Evolutionary conservation across 768 basidiomycete genomes (phyloP).

Genomic region (Collybiopsis luxurians): DNA sequence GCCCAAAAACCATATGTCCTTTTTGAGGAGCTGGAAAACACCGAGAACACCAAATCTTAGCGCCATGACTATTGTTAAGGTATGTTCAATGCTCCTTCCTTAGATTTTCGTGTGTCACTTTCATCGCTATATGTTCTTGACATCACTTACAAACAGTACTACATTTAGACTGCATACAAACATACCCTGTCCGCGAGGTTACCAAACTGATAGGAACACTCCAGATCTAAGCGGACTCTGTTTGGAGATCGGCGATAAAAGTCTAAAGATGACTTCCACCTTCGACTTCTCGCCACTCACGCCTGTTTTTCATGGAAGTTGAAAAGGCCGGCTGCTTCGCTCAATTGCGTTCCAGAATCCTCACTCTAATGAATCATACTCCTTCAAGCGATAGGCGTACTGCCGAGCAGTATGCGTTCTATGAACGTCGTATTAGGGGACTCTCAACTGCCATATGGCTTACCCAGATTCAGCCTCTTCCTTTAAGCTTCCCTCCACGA

Average conservation of each 20-base stretch:
- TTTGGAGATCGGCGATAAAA: neutral
- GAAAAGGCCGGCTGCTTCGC: neutral
- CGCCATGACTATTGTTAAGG: no score
- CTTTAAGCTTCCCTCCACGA: neutral
- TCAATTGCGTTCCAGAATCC: neutral
- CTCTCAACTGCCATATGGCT: slow-evolving; percentile 5
- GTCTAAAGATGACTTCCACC: neutral
- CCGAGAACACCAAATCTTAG: no score
- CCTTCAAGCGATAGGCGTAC: neutral
- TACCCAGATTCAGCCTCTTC: neutral
- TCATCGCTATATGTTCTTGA: no score
- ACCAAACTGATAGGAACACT: neutral
- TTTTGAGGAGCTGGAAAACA: no score
- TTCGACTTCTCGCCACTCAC: neutral
- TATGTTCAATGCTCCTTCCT: no score
- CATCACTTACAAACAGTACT: no score
- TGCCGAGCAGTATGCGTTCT: neutral
- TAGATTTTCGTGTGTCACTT: no score
- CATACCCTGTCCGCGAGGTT: neutral
- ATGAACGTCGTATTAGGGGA: slow-evolving; percentile 6
- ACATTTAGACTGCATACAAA: no score
- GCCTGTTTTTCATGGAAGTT: neutral
- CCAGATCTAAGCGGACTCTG: neutral
- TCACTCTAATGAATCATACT: neutral
- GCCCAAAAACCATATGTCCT: no score